Percentiles rank a stretch among this genome's conserved stretches.
Evolutionary conservation across 2,329 filamentous ascomycete genomes (phyloP).

Genomic region (Metarhizium album): DNA sequence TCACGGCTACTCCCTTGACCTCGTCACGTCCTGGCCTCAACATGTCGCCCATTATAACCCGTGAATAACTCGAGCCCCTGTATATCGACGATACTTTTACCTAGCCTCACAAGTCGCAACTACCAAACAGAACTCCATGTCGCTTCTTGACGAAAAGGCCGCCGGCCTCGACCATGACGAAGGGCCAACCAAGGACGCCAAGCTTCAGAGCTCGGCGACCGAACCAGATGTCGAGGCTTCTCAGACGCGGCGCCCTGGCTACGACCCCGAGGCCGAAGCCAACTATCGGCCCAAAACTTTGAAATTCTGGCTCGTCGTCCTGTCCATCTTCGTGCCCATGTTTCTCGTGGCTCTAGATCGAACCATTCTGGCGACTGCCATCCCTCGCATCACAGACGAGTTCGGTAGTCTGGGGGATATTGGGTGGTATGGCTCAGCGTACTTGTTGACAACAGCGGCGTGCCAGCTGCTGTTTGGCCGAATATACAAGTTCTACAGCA

Average conservation of each 20-base stretch:
- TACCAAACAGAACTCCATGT: conserved; percentile 3
- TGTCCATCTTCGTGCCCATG: conserved; percentile 43
- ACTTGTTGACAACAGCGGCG: conserved; percentile 49
- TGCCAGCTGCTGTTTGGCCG: conserved; percentile 41
- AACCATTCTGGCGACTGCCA: conserved; percentile 46
- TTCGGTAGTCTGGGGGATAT: conserved; percentile 49
- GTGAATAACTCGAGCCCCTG: too few relatives aligned
- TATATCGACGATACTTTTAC: too few relatives aligned
- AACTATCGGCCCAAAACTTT: conserved; percentile 41
- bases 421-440: conserved; percentile 53
- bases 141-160: background rate
- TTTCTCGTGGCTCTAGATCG: conserved; percentile 48
- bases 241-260: conserved; percentile 8
- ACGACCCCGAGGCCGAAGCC: conserved; percentile 21
- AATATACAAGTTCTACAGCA: conserved; percentile 42
- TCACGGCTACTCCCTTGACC: too few relatives aligned
- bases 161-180: background rate
- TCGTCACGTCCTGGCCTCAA: too few relatives aligned
- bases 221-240: conserved; percentile 12
- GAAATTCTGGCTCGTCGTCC: conserved; percentile 44
- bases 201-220: background rate
- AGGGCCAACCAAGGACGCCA: background rate
- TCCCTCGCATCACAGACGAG: conserved; percentile 44
- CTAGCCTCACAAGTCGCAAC: too few relatives aligned
- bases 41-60: too few relatives aligned